Base-by-base conservation (phyloP, 192 early-diverging fungal species). In the Kappamyces sp. region DNA sequence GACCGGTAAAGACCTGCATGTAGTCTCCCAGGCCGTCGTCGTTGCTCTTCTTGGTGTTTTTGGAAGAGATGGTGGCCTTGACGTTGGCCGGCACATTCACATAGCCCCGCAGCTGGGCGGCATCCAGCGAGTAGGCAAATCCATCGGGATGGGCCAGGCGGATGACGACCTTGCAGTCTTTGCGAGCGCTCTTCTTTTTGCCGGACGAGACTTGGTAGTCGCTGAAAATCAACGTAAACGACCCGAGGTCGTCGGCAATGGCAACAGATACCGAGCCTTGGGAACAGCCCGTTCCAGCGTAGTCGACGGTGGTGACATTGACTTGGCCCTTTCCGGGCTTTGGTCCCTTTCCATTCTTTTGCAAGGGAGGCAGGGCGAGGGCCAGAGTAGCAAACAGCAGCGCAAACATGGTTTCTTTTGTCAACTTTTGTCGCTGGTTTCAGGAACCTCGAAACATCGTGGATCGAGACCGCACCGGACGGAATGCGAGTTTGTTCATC, bases 111-210 rank as follows among this genome's bases (percentile, higher is more conserved):
- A 47, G 67, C 37, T 70, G 58, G 40, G 55, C 51, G 15, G 62
- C 46, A 43, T 51, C 68, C 35, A 70, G 47, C 5, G 68, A 70
- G 36, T 69, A 70, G 9, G 53, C 51, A 36, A n/a, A 70, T 13
- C 68, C 68, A n/a, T 47, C 43, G 15, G 62, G 63, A 31, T 57
- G 38, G 47, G 49, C 54, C 5, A 70, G 2, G 32, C 49, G 35
- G 41, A 70, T 9, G 46, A 51, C 61, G 15, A 70, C 32, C 50
- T 70, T 63, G 59, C 68, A 69, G 58, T 69, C 52, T 49, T 70
- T 69, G 54, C 68, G 58, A 64, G 47, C 46, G 40, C 36, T 7
- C 8, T 5, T n/a, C 5, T 9, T n/a, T 41, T 55, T 63, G 15
- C 60, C 65, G 47, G 54, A 41, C 37, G 57, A 6, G 5, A 42